Evolutionary conservation across 1,284 basidiomycete species (phyloP).

Genomic region (Sutorius eximius): DNA sequence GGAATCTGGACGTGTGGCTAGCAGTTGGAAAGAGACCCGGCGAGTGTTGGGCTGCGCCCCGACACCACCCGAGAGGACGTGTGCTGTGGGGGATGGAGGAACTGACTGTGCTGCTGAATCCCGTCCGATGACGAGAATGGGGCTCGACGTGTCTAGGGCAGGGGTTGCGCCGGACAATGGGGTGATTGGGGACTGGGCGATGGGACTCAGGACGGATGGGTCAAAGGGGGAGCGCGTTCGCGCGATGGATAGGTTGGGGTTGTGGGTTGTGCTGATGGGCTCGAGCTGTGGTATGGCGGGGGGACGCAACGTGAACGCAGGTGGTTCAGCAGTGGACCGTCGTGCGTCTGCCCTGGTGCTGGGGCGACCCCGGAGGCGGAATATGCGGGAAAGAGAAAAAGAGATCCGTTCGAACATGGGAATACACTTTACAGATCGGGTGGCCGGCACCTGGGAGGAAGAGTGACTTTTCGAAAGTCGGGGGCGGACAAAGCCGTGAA

Average conservation of each 20-base stretch:
- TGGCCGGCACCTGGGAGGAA: conserved; percentile 21
- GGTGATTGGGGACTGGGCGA: not conserved
- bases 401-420: conserved; percentile 24
- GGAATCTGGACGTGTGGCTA: not conserved
- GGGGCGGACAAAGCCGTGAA: not conserved
- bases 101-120: not conserved
- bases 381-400: conserved; percentile 12
- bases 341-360: not conserved
- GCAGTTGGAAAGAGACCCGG: conserved; percentile 11
- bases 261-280: not conserved
- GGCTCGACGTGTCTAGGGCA: not conserved
- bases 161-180: not conserved
- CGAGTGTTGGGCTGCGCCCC: not conserved
- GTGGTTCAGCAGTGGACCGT: not conserved
- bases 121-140: conserved; percentile 9
- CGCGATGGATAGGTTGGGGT: not conserved
- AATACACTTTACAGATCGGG: not conserved
- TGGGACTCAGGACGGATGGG: not conserved
- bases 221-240: not conserved
- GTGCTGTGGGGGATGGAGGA: not conserved
- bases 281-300: not conserved
- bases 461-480: not conserved
- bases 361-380: conserved; percentile 18
- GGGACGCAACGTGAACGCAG: not conserved
- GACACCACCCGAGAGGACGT: not conserved